These are phyloP conservation scores for Aspergillus unguis DNA, from an alignment of 2,329 filamentous ascomycete species.

Conservation along the genomic window DNA sequence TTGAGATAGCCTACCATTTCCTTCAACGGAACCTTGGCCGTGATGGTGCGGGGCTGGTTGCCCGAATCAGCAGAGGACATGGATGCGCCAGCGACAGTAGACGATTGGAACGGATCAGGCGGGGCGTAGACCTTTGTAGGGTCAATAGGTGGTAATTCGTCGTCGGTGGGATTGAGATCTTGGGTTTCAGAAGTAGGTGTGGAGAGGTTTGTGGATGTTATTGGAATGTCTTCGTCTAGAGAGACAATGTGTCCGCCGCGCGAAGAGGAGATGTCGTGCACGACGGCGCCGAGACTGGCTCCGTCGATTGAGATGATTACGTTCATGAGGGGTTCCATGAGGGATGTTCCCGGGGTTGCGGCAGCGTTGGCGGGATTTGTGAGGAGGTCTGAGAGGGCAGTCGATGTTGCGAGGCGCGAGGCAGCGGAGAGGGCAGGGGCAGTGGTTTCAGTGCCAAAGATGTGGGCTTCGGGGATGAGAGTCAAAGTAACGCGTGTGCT, in stretches of 20 bases:
- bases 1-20: slow-evolving; percentile 96
- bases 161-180: slow-evolving; percentile 15
- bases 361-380: slow-evolving; percentile 42
- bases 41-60: slow-evolving; percentile 61
- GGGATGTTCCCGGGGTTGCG: slow-evolving; percentile 50
- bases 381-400: slow-evolving; percentile 60
- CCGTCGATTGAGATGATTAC: slow-evolving; percentile 85
- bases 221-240: slow-evolving; percentile 53
- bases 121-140: slow-evolving; percentile 77
- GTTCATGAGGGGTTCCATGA: slow-evolving; percentile 94
- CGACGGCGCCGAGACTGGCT: slow-evolving; percentile 71
- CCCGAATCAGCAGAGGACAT: slow-evolving; percentile 24
- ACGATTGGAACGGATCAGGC: slow-evolving; percentile 68
- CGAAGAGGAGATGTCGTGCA: slow-evolving; percentile 74
- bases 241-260: slow-evolving; percentile 72
- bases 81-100: slow-evolving; percentile 23
- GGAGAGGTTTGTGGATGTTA: slow-evolving; percentile 27
- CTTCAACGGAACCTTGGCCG: slow-evolving; percentile 84
- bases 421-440: slow-evolving; percentile 66
- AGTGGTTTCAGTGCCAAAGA: slow-evolving; percentile 65
- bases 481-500: slow-evolving; percentile 67
- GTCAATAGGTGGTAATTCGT: slow-evolving; percentile 56
- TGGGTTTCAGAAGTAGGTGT: slow-evolving; percentile 19
- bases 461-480: slow-evolving; percentile 62
- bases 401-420: slow-evolving; percentile 64